Conservation (phyloP, 805 yeast genomes). For the Wickerhamiella parazyma region DNA sequence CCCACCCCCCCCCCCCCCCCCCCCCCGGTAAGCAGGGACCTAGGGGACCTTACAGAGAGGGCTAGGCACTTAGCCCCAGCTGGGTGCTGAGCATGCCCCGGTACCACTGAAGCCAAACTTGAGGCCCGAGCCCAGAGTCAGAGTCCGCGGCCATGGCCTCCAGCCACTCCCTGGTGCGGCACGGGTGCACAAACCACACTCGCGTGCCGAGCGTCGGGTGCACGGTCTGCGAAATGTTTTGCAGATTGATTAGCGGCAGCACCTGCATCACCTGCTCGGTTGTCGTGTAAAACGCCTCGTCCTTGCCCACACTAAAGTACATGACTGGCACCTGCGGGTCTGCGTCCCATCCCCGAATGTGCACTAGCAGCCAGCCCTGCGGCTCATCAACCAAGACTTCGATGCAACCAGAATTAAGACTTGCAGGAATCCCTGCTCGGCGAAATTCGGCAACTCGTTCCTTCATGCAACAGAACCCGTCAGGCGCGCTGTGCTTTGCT, state of each 20-base stretch:
- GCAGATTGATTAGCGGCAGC: background rate
- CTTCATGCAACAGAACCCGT: background rate
- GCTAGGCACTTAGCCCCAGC: background rate
- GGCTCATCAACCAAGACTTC: background rate
- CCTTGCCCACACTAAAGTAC: conserved; percentile 15
- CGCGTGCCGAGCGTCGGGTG: conserved; percentile 23
- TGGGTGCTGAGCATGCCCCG: background rate
- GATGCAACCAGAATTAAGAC: background rate
- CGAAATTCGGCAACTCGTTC: background rate
- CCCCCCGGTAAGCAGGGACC: no score
- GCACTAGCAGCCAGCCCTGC: background rate
- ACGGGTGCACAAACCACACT: conserved; percentile 30
- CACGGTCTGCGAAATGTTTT: conserved; percentile 15
- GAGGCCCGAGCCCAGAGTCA: background rate
- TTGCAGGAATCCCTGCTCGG: background rate
- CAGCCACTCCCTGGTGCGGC: conserved; percentile 27
- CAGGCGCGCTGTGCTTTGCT: background rate
- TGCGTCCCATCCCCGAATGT: conserved; percentile 21
- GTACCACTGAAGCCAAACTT: background rate
- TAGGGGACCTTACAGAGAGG: no score
- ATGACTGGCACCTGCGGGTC: conserved; percentile 23
- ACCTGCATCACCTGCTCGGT: conserved; percentile 9
- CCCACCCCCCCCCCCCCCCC: no score
- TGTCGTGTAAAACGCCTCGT: conserved; percentile 10
- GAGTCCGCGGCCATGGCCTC: conserved; percentile 18